These are phyloP conservation scores for Verticillium albo-atrum DNA, from an alignment of 2,329 filamentous ascomycete genomes.

Conservation along the genomic window DNA sequence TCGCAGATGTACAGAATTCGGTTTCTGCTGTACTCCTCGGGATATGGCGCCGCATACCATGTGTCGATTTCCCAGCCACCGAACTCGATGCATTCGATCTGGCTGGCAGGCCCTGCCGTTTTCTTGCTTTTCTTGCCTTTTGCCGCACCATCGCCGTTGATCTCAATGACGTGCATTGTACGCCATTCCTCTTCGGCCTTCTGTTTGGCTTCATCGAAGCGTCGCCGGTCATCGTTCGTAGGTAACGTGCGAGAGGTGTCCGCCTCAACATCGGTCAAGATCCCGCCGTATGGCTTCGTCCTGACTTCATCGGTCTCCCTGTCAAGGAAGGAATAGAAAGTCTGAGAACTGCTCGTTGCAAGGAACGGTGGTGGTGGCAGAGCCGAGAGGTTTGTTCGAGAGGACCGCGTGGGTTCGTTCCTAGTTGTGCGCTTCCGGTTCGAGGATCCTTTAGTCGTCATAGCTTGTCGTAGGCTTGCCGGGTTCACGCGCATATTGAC, in stretches of 20 bases:
- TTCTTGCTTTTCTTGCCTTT: conserved; percentile 64
- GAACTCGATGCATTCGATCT: conserved; percentile 98
- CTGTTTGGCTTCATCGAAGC: conserved; percentile 85
- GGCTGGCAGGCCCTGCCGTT: conserved; percentile 79
- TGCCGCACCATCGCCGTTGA: conserved; percentile 52
- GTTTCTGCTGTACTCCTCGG: conserved; percentile 96
- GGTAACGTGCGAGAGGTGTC: conserved; percentile 90
- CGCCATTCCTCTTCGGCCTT: conserved; percentile 93
- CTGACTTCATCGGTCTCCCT: conserved; percentile 85
- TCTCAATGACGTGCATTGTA: conserved; percentile 55
- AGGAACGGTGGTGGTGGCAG: not conserved
- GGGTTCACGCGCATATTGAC: conserved; percentile 56
- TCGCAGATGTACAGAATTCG: conserved; percentile 98
- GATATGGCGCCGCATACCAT: conserved; percentile 97
- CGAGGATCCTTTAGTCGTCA: conserved; percentile 47
- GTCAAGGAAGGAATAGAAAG: conserved; percentile 85
- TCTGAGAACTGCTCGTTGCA: conserved; percentile 45
- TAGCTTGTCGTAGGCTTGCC: conserved; percentile 54
- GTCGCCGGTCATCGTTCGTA: conserved; percentile 70
- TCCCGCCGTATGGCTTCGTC: conserved; percentile 92
- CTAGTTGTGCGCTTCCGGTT: conserved; percentile 45
- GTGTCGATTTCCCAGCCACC: conserved; percentile 97
- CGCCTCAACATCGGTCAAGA: conserved; percentile 81
- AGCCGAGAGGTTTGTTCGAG: not conserved
- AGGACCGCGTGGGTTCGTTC: not conserved